These are phyloP conservation scores for Crithidia fasciculata DNA, from an alignment of 208 protist species.

Conservation along the genomic window DNA sequence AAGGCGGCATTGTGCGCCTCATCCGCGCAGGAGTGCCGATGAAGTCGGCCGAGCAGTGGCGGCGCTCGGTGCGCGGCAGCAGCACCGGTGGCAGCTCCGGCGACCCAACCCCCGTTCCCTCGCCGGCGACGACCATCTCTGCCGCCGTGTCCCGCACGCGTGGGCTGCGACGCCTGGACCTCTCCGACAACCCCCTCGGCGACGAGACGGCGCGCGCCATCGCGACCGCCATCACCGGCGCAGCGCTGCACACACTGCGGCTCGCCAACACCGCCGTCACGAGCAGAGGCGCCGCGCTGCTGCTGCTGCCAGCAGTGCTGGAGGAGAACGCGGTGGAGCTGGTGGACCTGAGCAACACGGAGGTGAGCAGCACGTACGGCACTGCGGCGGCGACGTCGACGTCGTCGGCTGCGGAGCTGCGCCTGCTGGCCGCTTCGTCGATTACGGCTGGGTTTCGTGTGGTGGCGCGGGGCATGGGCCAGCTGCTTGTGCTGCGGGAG, in stretches of 20 bases:
- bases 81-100: slow-evolving; percentile 6
- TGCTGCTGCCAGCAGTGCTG: slow-evolving; percentile 43
- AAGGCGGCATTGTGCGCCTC: slow-evolving; percentile 46
- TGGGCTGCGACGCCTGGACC: slow-evolving; percentile 51
- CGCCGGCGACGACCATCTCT: not conserved
- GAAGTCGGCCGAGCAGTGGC: slow-evolving; percentile 37
- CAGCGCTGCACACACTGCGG: slow-evolving; percentile 54
- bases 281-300: slow-evolving; percentile 27
- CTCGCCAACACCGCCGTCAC: slow-evolving; percentile 58
- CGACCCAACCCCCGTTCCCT: not conserved
- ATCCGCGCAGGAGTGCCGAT: slow-evolving; percentile 32
- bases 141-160: not conserved
- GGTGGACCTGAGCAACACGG: slow-evolving; percentile 63
- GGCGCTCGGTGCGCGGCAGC: slow-evolving; percentile 48
- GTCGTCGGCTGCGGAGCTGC: slow-evolving; percentile 12
- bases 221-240: slow-evolving; percentile 44
- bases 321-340: slow-evolving; percentile 55
- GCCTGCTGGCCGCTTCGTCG: slow-evolving; percentile 23
- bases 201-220: slow-evolving; percentile 54
- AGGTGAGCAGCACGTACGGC: slow-evolving; percentile 14
- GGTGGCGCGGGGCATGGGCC: slow-evolving; percentile 33
- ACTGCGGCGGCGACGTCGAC: not conserved
- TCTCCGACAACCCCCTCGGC: slow-evolving; percentile 63
- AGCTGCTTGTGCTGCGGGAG: slow-evolving; percentile 35
- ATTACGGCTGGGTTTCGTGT: slow-evolving; percentile 21